Conservation (phyloP, 169 alveolate species). For the Cryptosporidium sp. region DNA sequence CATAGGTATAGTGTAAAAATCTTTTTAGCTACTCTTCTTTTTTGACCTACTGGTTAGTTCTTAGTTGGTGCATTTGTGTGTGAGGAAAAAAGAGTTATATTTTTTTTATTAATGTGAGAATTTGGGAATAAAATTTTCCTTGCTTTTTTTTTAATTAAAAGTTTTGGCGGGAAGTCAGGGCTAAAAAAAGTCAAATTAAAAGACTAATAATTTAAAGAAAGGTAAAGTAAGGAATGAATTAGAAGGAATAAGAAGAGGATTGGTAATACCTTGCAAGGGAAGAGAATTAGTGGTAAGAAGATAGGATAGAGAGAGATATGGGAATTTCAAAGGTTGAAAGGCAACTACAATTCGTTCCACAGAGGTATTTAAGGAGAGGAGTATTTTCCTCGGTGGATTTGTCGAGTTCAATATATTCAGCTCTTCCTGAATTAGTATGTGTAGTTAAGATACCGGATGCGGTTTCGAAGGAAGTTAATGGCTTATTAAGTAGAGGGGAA, state of each 20-base stretch:
- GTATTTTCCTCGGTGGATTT: constrained; percentile 69
- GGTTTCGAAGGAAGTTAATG: constrained; percentile 74
- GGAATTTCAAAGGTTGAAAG: neutral
- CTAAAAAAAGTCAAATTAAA: neutral
- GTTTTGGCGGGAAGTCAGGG: neutral
- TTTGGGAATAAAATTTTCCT: neutral
- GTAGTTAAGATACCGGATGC: constrained; percentile 75
- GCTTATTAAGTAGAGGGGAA: constrained; percentile 65
- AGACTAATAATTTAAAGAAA: neutral
- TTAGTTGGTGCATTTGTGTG: no score
- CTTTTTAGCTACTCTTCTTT: no score
- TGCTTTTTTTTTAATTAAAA: neutral
- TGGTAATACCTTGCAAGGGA: neutral
- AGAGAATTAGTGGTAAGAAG: neutral
- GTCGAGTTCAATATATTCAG: constrained; percentile 26
- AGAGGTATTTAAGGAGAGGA: constrained; percentile 58
- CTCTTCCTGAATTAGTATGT: constrained; percentile 76
- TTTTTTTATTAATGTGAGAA: neutral
- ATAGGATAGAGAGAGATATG: neutral
- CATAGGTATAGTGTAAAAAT: no score
- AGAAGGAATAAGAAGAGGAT: no score
- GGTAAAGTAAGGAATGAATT: no score
- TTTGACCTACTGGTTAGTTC: no score
- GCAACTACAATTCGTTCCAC: constrained; percentile 49
- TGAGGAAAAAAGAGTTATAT: neutral